These are phyloP conservation scores for Skeletonema costatum DNA, from an alignment of 108 stramenopile genomes.

Conservation along the genomic window DNA sequence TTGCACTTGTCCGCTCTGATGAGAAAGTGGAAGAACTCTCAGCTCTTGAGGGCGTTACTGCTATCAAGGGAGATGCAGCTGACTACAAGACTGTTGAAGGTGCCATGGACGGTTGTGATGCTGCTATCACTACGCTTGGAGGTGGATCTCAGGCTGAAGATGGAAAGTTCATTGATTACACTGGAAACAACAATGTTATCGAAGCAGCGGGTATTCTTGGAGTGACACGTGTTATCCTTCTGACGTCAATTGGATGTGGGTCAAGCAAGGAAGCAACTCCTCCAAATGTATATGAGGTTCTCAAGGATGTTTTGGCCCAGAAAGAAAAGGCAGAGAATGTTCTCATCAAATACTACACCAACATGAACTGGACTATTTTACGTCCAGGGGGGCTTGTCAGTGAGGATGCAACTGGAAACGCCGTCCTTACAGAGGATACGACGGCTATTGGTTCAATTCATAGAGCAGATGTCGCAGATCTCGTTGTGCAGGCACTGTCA, in stretches of 20 bases:
- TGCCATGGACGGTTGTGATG: slow-evolving; percentile 96
- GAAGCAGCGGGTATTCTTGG: slow-evolving; percentile 96
- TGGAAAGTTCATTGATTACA: slow-evolving; percentile 84
- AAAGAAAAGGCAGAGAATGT: slow-evolving; percentile 72
- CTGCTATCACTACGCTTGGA: slow-evolving; percentile 93
- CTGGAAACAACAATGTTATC: slow-evolving; percentile 94
- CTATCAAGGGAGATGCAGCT: slow-evolving; percentile 90
- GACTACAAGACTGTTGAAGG: slow-evolving; percentile 92
- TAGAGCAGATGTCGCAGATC: slow-evolving; percentile 89
- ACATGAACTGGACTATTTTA: slow-evolving; percentile 96
- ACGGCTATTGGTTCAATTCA: slow-evolving; percentile 89
- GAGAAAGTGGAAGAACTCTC: slow-evolving; percentile 69
- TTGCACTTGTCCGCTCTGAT: slow-evolving; percentile 87
- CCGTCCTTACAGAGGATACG: slow-evolving; percentile 88
- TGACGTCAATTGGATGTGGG: slow-evolving; percentile 95
- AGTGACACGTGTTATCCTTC: slow-evolving; percentile 86
- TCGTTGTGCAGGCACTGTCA: slow-evolving; percentile 70
- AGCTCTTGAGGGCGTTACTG: slow-evolving; percentile 80
- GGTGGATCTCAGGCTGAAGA: slow-evolving; percentile 57
- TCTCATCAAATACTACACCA: slow-evolving; percentile 93
- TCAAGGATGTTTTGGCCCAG: slow-evolving; percentile 66
- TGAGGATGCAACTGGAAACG: slow-evolving; percentile 79
- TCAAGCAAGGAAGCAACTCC: slow-evolving; percentile 84
- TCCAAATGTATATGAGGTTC: slow-evolving; percentile 76
- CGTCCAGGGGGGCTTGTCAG: slow-evolving; percentile 89